Percentiles rank a stretch among this genome's conserved stretches.
phyloP scores from a whole-genome alignment of 768 basidiomycete species.

The Leccinum boreale region DNA sequence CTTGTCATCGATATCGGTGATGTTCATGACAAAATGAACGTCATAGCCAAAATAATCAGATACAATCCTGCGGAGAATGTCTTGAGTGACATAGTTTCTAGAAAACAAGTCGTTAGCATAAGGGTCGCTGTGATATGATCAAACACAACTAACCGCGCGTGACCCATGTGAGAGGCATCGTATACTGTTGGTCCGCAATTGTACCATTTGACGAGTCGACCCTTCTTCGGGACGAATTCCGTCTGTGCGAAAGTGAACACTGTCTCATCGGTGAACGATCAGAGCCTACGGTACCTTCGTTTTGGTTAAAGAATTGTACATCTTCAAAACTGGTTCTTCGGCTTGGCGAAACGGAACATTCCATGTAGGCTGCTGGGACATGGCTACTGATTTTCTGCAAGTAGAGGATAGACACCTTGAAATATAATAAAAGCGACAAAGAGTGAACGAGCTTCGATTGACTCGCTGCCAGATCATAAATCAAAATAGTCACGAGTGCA shows the following conservation, averaged over 20 bases:
- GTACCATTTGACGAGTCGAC: conserved; percentile 91
- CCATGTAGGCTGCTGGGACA: conserved; percentile 65
- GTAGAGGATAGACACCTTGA: conserved; percentile 6
- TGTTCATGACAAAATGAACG: conserved; percentile 98
- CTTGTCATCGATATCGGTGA: conserved; percentile 99
- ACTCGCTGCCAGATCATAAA: conserved; percentile 26
- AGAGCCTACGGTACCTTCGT: conserved; percentile 63
- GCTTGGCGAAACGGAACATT: conserved; percentile 34
- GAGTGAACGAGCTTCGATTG: conserved; percentile 4
- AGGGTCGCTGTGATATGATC: neutral
- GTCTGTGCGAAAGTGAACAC: conserved; percentile 44
- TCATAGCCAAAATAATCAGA: conserved; percentile 97
- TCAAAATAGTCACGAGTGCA: neutral
- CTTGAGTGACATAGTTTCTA: conserved; percentile 71
- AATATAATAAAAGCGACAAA: conserved; percentile 4
- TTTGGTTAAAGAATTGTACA: conserved; percentile 92
- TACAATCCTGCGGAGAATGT: conserved; percentile 61
- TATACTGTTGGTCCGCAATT: conserved; percentile 99
- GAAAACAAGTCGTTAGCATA: conserved; percentile 2
- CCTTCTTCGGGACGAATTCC: conserved; percentile 68
- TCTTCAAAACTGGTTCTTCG: conserved; percentile 53
- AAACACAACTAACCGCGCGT: conserved; percentile 67
- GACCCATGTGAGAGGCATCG: conserved; percentile 97
- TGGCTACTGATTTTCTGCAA: conserved; percentile 20
- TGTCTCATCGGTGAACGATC: conserved; percentile 10